Percentiles rank a stretch among this genome's conserved stretches.
Evolutionary conservation across 1,139 yeast genomes (phyloP).

Genomic region (Ashbya aceris): DNA sequence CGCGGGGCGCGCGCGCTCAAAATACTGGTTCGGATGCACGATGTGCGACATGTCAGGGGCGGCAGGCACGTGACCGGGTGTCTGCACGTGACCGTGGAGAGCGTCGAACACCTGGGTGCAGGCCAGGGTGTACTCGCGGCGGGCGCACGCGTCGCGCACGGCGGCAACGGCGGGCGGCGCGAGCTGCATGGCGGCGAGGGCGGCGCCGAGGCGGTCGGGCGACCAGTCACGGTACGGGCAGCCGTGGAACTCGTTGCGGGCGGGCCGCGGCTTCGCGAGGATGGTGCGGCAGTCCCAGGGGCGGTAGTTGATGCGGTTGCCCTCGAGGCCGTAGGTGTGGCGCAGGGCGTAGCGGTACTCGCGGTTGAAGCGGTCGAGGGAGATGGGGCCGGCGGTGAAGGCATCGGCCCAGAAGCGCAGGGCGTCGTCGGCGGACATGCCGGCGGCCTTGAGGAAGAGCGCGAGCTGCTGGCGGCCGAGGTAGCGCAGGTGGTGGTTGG

Average conservation of each 20-base stretch:
- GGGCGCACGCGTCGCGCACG: conserved; percentile 56
- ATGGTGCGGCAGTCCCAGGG: conserved; percentile 84
- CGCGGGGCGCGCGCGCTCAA: conserved; percentile 50
- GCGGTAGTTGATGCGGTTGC: conserved; percentile 73
- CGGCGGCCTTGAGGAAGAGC: conserved; percentile 80
- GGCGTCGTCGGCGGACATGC: conserved; percentile 81
- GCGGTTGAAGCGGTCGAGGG: conserved; percentile 70
- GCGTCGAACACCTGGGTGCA: conserved; percentile 81
- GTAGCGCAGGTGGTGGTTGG: conserved; percentile 67
- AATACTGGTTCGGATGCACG: conserved; percentile 81
- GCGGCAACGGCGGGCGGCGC: conserved; percentile 50
- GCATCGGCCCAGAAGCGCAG: conserved; percentile 73
- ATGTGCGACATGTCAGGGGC: conserved; percentile 49
- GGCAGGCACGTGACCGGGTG: conserved; percentile 31
- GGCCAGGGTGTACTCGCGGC: conserved; percentile 70
- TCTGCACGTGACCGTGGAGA: conserved; percentile 35
- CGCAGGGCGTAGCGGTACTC: conserved; percentile 82
- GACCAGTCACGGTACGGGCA: conserved; percentile 82
- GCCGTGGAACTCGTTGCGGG: conserved; percentile 71
- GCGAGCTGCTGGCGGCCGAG: conserved; percentile 80
- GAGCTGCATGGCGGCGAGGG: conserved; percentile 61
- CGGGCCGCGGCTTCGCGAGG: conserved; percentile 62
- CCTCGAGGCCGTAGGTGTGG: conserved; percentile 87
- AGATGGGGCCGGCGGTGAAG: conserved; percentile 48
- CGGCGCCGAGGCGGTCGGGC: conserved; percentile 47